These are phyloP conservation scores for Ogataea wickerhamii DNA, from an alignment of 805 yeast species.

Conservation along the genomic window DNA sequence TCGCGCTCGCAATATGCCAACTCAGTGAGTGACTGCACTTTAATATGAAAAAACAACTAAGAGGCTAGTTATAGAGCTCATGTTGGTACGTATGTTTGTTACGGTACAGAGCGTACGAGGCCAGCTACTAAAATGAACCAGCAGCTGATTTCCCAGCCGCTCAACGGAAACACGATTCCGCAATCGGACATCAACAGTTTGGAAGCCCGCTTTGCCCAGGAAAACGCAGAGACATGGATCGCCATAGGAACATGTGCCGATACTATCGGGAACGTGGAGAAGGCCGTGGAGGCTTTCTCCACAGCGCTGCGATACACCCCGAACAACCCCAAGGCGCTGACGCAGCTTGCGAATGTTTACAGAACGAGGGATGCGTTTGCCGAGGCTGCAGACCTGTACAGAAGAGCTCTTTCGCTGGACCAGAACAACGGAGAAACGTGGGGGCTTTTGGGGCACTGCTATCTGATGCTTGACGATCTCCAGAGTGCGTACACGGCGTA, in stretches of 20 bases:
- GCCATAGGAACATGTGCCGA: constrained; percentile 90
- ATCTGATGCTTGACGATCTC: constrained; percentile 91
- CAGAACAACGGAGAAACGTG: constrained; percentile 94
- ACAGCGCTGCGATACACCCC: constrained; percentile 84
- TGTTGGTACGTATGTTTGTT: too few species aligned
- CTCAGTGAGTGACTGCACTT: too few species aligned
- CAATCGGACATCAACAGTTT: constrained; percentile 20
- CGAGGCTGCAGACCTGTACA: constrained; percentile 92
- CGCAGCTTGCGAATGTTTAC: constrained; percentile 83
- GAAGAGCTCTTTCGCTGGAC: constrained; percentile 74
- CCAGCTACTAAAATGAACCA: constrained; percentile 20
- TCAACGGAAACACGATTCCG: constrained; percentile 20
- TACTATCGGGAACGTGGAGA: constrained; percentile 79
- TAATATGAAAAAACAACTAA: too few species aligned
- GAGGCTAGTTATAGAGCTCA: too few species aligned
- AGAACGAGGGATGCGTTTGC: constrained; percentile 86
- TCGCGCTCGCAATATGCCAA: too few species aligned
- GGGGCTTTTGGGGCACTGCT: constrained; percentile 96
- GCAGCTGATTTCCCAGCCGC: constrained; percentile 19
- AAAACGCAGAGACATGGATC: constrained; percentile 82
- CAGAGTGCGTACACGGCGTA: constrained; percentile 95
- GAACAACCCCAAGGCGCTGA: constrained; percentile 77
- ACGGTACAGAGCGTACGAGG: too few species aligned
- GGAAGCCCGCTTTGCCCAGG: constrained; percentile 36
- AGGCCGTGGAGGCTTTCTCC: constrained; percentile 86